phyloP scores from a whole-genome alignment of 2,329 filamentous ascomycete species.

The Fusarium haematococcum region DNA sequence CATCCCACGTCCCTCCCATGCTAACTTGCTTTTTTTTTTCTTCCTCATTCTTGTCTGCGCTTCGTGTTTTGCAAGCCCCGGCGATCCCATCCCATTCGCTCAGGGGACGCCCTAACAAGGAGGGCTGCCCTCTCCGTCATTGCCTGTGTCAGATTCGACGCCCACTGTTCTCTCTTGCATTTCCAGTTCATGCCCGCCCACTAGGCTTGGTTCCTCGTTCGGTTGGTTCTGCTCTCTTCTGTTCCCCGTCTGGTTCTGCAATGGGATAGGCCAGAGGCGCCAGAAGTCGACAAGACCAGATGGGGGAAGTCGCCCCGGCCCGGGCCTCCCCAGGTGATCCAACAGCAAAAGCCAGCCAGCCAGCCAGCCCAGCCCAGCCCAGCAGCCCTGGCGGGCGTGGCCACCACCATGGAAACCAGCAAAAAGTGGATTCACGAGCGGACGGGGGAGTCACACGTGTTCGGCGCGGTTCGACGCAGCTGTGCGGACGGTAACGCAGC shows the following conservation, averaged over 20 bases:
- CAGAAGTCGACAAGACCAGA: constrained; percentile 3
- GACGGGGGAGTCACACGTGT: constrained; percentile 13
- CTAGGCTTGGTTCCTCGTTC: background rate
- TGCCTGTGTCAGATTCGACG: constrained; percentile 26
- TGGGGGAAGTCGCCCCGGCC: constrained; percentile 13
- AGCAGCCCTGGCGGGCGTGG: constrained; percentile 5
- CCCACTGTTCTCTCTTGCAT: constrained; percentile 13
- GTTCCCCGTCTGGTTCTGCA: background rate
- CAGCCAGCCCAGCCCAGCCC: background rate
- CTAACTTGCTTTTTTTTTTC: constrained; percentile 35
- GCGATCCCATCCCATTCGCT: constrained; percentile 21
- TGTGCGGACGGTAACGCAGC: background rate
- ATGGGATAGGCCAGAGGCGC: background rate
- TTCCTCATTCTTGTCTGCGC: constrained; percentile 15
- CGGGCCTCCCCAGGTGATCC: constrained; percentile 20
- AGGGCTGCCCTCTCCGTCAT: constrained; percentile 10
- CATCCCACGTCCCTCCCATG: constrained; percentile 19
- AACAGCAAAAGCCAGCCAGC: background rate
- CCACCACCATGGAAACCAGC: constrained; percentile 8
- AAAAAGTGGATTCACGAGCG: constrained; percentile 10
- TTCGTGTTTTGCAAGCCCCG: constrained; percentile 21
- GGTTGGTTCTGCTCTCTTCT: background rate
- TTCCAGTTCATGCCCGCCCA: constrained; percentile 10
- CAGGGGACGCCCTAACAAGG: background rate
- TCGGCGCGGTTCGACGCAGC: background rate